phyloP scores from a whole-genome alignment of 2,329 filamentous ascomycete species.

The Leptoxyphium fumago region DNA sequence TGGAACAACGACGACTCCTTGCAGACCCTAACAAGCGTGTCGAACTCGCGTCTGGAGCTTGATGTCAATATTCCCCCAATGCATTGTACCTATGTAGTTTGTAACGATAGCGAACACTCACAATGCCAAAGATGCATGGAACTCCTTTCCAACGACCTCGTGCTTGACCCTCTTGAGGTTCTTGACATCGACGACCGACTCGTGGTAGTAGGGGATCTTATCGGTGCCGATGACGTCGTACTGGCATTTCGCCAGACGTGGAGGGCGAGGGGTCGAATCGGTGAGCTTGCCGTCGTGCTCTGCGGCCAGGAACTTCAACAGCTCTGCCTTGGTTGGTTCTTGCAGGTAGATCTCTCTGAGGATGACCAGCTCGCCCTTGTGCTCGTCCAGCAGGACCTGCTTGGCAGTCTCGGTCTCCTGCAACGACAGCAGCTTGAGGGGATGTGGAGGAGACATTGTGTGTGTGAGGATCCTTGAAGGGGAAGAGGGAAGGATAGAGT shows the following conservation, averaged over 20 bases:
- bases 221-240: slow-evolving; percentile 42
- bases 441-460: slow-evolving; percentile 2
- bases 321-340: slow-evolving; percentile 20
- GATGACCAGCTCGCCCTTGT: slow-evolving; percentile 11
- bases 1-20: slow-evolving; percentile 27
- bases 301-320: slow-evolving; percentile 18
- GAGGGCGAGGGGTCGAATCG: slow-evolving; percentile 11
- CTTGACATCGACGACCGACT: slow-evolving; percentile 29
- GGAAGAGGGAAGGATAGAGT: too few relatives aligned
- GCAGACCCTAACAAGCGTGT: slow-evolving; percentile 33
- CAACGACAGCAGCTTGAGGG: slow-evolving; percentile 8
- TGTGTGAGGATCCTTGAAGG: too few relatives aligned
- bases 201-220: slow-evolving; percentile 38
- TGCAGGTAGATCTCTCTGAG: slow-evolving; percentile 17
- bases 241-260: slow-evolving; percentile 37
- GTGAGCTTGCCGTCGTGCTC: slow-evolving; percentile 13
- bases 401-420: slow-evolving; percentile 11
- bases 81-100: background rate
- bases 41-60: slow-evolving; percentile 38
- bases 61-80: slow-evolving; percentile 26
- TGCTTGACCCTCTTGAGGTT: slow-evolving; percentile 12
- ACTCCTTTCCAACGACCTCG: slow-evolving; percentile 15
- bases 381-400: slow-evolving; percentile 9
- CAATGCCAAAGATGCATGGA: slow-evolving; percentile 33
- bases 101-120: slow-evolving; percentile 19